Percentiles rank a stretch among this genome's conserved stretches.
These are phyloP conservation scores for Aspergillus flavus DNA, from an alignment of 2,329 filamentous ascomycete species.

Conservation along the genomic window DNA sequence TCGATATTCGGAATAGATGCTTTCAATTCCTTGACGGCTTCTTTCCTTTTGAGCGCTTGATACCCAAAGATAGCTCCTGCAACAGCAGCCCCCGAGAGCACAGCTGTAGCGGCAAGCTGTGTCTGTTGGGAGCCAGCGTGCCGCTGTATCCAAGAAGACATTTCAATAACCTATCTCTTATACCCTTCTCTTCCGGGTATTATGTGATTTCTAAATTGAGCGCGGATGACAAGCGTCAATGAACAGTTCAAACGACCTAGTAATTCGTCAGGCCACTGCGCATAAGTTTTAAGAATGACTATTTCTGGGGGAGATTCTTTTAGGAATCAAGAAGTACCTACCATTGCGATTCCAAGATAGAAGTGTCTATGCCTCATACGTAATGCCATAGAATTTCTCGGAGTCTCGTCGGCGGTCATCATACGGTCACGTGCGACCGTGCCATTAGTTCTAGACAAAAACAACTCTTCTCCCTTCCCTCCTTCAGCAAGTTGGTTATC, in stretches of 20 bases:
- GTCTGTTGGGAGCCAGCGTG: slow-evolving; percentile 44
- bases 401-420: background rate
- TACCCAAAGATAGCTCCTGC: slow-evolving; percentile 59
- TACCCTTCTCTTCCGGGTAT: background rate
- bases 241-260: background rate
- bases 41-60: slow-evolving; percentile 58
- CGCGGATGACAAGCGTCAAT: background rate
- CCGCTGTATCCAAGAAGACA: slow-evolving; percentile 50
- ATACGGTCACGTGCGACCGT: background rate
- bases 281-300: background rate
- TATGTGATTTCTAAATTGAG: background rate
- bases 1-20: slow-evolving; percentile 62
- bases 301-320: too few relatives aligned
- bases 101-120: slow-evolving; percentile 47
- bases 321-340: background rate
- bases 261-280: background rate
- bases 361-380: background rate
- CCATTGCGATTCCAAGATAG: background rate
- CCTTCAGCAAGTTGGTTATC: background rate
- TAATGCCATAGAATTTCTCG: slow-evolving; percentile 3
- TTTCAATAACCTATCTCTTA: slow-evolving; percentile 23
- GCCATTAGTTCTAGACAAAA: background rate
- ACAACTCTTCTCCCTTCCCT: slow-evolving; percentile 5
- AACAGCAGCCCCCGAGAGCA: slow-evolving; percentile 47
- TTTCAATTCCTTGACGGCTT: slow-evolving; percentile 61